Base-by-base conservation (phyloP, 2,329 filamentous ascomycete species). In the Neonectria magnoliae region DNA sequence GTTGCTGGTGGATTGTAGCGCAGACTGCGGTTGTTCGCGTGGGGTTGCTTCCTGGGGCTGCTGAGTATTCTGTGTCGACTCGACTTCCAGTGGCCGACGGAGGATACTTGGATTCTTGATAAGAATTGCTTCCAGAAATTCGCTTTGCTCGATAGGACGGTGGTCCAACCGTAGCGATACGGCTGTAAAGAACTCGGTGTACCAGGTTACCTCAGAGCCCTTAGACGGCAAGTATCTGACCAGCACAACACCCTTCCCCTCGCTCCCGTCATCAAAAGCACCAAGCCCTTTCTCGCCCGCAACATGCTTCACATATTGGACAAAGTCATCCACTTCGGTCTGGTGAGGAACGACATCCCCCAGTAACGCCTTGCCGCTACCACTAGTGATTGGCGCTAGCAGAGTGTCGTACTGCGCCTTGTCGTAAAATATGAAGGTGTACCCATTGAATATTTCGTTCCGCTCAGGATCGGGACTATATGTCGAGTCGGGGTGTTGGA, bases 111-210 rank as follows among this genome's bases (percentile, higher is more conserved):
- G 88, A 79, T 98, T 91, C 55, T 91, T 91, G n/a, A 84, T 89
- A 29, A 98, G 81, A 50, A 99, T 96, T 1, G 92, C 92, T 77
- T 97, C 93, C 2, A 99, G 84, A 67, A 99, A 97, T 72, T 98
- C 94, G 62, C 91, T 94, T 75, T 98, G 94, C 71, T 95, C 90
- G 57, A 98, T 90, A 2, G 94, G 90, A 4, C 93, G 88, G 76
- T 97, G 94, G 65, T 94, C 91, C 13, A 97, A 85, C 50, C 88
- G 84, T 20, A 90, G 77, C 2, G 94, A 92, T 16, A 97, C 87
- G 8, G 89, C 81, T 5, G 85, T 90, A 68, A 90, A 86, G 70
- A 97, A 90, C 2, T 88, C 81, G 16, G 86, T 83, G 64, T 88
- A 93, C 93, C 93, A 97, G 10, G 86, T 82, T 59, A 83, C 73